Evolutionary conservation across 495 filamentous ascomycete genomes (phyloP).

Genomic region (Acidomyces sp.): DNA sequence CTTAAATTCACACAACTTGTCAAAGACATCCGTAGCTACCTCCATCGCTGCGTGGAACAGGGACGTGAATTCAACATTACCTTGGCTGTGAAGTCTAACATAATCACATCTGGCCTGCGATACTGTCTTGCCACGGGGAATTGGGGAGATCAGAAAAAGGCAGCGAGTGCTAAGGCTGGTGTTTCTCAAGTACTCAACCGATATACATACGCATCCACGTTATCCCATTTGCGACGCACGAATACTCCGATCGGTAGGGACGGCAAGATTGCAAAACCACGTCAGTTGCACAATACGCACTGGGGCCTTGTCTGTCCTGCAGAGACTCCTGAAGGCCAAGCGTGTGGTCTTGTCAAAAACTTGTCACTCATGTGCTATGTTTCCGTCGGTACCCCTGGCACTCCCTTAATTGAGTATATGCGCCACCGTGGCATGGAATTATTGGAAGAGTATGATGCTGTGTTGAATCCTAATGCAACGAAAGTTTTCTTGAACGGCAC

Average conservation of each 20-base stretch:
- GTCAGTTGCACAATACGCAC: slow-evolving; percentile 96
- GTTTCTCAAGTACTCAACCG: slow-evolving; percentile 97
- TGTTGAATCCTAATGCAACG: slow-evolving; percentile 77
- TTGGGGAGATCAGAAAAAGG: slow-evolving; percentile 99
- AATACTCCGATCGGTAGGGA: slow-evolving; percentile 97
- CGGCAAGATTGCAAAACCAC: slow-evolving; percentile 94
- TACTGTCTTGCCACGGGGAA: slow-evolving; percentile 98
- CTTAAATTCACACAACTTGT: slow-evolving; percentile 74
- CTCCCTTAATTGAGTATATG: slow-evolving; percentile 91
- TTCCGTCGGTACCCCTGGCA: slow-evolving; percentile 77
- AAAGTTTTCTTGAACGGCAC: slow-evolving; percentile 97
- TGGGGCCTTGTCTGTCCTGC: slow-evolving; percentile 97
- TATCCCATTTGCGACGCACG: slow-evolving; percentile 91
- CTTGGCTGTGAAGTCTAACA: slow-evolving; percentile 78
- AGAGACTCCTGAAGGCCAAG: slow-evolving; percentile 96
- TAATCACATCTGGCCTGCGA: slow-evolving; percentile 83
- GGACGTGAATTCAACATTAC: slow-evolving; percentile 78
- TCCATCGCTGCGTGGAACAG: slow-evolving; percentile 81
- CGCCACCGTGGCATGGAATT: slow-evolving; percentile 87
- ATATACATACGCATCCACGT: slow-evolving; percentile 89
- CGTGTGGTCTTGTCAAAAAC: slow-evolving; percentile 97
- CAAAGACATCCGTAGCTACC: slow-evolving; percentile 74
- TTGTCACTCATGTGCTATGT: slow-evolving; percentile 96
- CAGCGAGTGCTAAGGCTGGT: slow-evolving; percentile 80
- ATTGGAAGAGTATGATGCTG: slow-evolving; percentile 88